Conservation (phyloP, 2,329 filamentous ascomycete species). For the Trichoderma hamatum region DNA sequence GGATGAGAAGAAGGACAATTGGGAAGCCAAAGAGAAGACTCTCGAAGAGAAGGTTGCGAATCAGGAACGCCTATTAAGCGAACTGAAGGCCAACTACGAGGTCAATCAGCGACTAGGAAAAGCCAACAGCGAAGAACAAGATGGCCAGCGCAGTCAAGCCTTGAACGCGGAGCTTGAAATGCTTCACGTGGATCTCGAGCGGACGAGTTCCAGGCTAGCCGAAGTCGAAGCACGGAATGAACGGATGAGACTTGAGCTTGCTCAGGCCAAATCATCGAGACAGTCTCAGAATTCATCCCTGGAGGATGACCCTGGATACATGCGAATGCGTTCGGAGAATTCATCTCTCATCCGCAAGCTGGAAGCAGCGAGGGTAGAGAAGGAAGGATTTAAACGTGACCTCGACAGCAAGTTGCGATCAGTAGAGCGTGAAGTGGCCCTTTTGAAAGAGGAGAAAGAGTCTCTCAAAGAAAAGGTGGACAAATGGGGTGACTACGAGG, state of each 20-base stretch:
- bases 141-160: slow-evolving; percentile 64
- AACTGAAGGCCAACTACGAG: slow-evolving; percentile 96
- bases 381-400: slow-evolving; percentile 76
- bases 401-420: slow-evolving; percentile 74
- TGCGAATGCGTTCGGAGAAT: slow-evolving; percentile 90
- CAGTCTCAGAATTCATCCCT: slow-evolving; percentile 65
- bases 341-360: slow-evolving; percentile 87
- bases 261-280: slow-evolving; percentile 75
- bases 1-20: slow-evolving; percentile 93
- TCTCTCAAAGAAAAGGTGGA: slow-evolving; percentile 77
- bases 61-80: slow-evolving; percentile 87
- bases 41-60: slow-evolving; percentile 93
- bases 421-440: slow-evolving; percentile 76
- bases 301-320: slow-evolving; percentile 87
- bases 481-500: slow-evolving; percentile 92
- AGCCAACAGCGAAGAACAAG: slow-evolving; percentile 61
- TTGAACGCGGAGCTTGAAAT: slow-evolving; percentile 92
- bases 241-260: slow-evolving; percentile 85
- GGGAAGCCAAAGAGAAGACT: slow-evolving; percentile 88
- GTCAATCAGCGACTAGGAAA: slow-evolving; percentile 87
- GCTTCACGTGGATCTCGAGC: slow-evolving; percentile 86
- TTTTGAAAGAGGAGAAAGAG: slow-evolving; percentile 80
- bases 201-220: slow-evolving; percentile 81
- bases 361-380: slow-evolving; percentile 80
- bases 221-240: slow-evolving; percentile 95